Evolutionary conservation across 352 stramenopile genomes (phyloP).

Genomic region (Globisporangium cystogenes): DNA sequence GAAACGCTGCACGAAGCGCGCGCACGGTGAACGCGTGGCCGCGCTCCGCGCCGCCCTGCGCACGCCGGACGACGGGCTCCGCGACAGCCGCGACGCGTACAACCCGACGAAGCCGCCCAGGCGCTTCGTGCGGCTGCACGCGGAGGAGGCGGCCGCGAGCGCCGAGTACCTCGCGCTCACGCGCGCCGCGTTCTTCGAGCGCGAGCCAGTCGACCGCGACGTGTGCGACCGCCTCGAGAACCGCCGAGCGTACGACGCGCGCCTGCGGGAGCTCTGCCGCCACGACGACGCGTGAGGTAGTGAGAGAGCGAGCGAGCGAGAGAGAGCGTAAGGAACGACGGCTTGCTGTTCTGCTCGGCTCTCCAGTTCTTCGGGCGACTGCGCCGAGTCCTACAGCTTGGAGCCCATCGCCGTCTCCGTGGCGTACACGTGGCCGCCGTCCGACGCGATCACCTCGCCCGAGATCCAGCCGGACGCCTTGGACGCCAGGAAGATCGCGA

Average conservation of each 20-base stretch:
- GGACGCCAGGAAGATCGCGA: constrained; percentile 90
- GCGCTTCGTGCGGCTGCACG: constrained; percentile 40
- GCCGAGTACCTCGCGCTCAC: constrained; percentile 30
- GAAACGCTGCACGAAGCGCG: constrained; percentile 35
- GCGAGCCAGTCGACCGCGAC: constrained; percentile 39
- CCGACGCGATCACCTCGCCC: constrained; percentile 87
- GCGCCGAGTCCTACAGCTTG: constrained; percentile 14
- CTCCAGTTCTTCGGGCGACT: too few relatives aligned
- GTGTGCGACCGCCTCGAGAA: constrained; percentile 49
- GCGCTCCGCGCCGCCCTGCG: constrained; percentile 27
- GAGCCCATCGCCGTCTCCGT: constrained; percentile 34
- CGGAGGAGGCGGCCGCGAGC: constrained; percentile 30
- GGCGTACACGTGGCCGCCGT: constrained; percentile 79
- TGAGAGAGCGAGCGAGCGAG: too few relatives aligned
- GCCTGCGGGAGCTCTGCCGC: constrained; percentile 10
- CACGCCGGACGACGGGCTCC: constrained; percentile 29
- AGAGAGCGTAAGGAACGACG: too few relatives aligned
- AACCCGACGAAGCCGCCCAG: constrained; percentile 32
- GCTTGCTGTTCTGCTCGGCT: too few relatives aligned
- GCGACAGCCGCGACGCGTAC: constrained; percentile 43
- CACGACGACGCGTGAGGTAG: constrained; percentile 1
- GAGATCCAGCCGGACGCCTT: constrained; percentile 90
- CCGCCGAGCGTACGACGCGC: constrained; percentile 25
- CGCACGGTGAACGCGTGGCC: constrained; percentile 20
- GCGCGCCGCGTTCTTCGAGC: constrained; percentile 39